Evolutionary conservation across 2,329 filamentous ascomycete species (phyloP).

Genomic region (Aspergillus hortae): DNA sequence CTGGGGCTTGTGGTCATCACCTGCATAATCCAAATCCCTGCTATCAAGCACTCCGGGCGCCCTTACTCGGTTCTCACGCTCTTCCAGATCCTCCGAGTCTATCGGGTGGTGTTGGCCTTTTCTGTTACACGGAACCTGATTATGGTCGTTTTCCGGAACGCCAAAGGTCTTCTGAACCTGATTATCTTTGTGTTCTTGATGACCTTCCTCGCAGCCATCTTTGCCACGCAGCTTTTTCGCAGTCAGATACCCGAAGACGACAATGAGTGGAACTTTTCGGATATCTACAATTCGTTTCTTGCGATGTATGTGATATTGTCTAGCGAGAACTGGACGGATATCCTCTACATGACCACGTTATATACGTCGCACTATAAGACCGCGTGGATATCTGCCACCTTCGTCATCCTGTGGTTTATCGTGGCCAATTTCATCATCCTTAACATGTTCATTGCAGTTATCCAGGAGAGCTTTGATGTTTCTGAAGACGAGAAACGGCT

Average conservation of each 20-base stretch:
- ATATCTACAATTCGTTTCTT: slow-evolving; percentile 92
- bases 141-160: slow-evolving; percentile 80
- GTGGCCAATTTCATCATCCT: slow-evolving; percentile 91
- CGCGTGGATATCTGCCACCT: slow-evolving; percentile 89
- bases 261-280: slow-evolving; percentile 70
- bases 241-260: slow-evolving; percentile 72
- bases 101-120: slow-evolving; percentile 86
- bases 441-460: slow-evolving; percentile 99
- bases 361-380: slow-evolving; percentile 64
- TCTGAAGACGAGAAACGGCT: slow-evolving; percentile 97
- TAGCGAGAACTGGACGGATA: slow-evolving; percentile 90
- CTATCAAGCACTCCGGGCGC: slow-evolving; percentile 67
- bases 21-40: slow-evolving; percentile 77
- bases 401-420: slow-evolving; percentile 94
- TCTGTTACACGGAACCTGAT: slow-evolving; percentile 85
- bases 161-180: slow-evolving; percentile 85
- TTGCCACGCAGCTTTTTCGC: slow-evolving; percentile 88
- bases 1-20: slow-evolving; percentile 76
- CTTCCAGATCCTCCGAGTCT: slow-evolving; percentile 89
- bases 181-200: slow-evolving; percentile 96
- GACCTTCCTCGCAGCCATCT: slow-evolving; percentile 89
- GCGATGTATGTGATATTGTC: slow-evolving; percentile 98
- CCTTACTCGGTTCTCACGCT: slow-evolving; percentile 83
- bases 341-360: slow-evolving; percentile 77
- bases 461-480: slow-evolving; percentile 98